phyloP scores from a whole-genome alignment of 1,284 basidiomycete species.

The Ustilago loliicola region DNA sequence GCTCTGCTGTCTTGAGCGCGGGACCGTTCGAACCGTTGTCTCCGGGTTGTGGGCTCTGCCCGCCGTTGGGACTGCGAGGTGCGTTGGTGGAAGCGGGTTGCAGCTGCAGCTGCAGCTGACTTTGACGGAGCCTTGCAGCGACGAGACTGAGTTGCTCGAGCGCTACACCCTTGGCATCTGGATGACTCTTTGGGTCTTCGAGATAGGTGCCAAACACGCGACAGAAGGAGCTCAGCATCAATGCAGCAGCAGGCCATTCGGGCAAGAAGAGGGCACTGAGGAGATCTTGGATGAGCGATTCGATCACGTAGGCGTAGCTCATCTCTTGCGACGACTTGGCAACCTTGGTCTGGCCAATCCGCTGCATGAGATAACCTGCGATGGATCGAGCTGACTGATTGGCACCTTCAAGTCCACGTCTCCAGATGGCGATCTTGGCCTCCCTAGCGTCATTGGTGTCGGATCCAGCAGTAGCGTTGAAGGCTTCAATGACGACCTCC shows the following conservation, averaged over 20 bases:
- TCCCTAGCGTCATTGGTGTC: constrained; percentile 27
- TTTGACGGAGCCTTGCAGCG: constrained; percentile 79
- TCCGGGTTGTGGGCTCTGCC: not conserved
- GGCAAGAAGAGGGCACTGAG: constrained; percentile 91
- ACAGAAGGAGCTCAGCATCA: constrained; percentile 74
- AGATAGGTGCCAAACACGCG: constrained; percentile 51
- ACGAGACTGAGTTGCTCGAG: constrained; percentile 94
- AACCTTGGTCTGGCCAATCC: constrained; percentile 58
- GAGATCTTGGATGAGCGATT: constrained; percentile 88
- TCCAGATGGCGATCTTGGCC: constrained; percentile 44
- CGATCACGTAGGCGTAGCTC: constrained; percentile 85
- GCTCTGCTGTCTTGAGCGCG: not conserved
- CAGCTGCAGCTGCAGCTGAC: constrained; percentile 37
- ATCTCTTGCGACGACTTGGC: constrained; percentile 57
- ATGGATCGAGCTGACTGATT: constrained; percentile 76
- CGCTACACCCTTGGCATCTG: constrained; percentile 79
- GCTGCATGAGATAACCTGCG: constrained; percentile 83
- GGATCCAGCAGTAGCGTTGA: constrained; percentile 27
- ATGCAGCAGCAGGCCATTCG: constrained; percentile 93
- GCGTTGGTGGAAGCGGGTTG: constrained; percentile 8
- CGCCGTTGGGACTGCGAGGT: not conserved
- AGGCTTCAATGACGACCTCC: constrained; percentile 45
- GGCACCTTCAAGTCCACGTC: constrained; percentile 54
- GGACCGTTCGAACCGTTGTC: not conserved
- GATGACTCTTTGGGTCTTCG: constrained; percentile 80